Evolutionary conservation across 176 grass and related monocot species (phyloP).

Genomic region (Bromus sterilis): DNA sequence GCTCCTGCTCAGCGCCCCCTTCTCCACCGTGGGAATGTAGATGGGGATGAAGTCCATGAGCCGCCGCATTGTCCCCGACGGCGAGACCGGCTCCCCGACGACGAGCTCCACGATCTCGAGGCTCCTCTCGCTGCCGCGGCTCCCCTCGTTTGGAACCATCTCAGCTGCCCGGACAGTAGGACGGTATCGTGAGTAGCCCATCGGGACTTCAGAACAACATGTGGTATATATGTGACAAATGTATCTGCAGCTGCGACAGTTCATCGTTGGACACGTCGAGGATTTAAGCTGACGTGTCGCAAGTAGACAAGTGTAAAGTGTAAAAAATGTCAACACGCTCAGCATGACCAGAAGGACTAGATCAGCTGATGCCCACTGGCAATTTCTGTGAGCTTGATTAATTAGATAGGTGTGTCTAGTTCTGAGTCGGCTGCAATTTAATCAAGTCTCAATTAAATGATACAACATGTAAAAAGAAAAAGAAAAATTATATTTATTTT

Average conservation of each 20-base stretch:
- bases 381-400: background rate
- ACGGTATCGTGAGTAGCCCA: background rate
- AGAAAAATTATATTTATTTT: too few species aligned
- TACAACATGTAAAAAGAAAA: too few species aligned
- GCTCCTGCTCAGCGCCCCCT: constrained; percentile 16
- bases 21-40: constrained; percentile 58
- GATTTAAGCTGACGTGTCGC: background rate
- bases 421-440: too few species aligned
- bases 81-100: background rate
- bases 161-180: background rate
- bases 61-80: constrained; percentile 25
- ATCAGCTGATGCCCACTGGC: background rate
- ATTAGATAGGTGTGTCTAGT: too few species aligned
- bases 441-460: too few species aligned
- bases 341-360: constrained; percentile 30
- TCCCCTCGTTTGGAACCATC: constrained; percentile 28
- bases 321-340: background rate
- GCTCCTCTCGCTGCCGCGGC: background rate
- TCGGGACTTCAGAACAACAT: background rate
- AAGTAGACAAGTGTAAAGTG: background rate
- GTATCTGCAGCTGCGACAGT: background rate
- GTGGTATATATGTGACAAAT: background rate
- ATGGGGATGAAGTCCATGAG: constrained; percentile 74
- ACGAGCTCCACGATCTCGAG: constrained; percentile 34
- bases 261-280: background rate